These are phyloP conservation scores for Aspergillus aculeatus DNA, from an alignment of 2,329 filamentous ascomycete genomes.

Conservation along the genomic window DNA sequence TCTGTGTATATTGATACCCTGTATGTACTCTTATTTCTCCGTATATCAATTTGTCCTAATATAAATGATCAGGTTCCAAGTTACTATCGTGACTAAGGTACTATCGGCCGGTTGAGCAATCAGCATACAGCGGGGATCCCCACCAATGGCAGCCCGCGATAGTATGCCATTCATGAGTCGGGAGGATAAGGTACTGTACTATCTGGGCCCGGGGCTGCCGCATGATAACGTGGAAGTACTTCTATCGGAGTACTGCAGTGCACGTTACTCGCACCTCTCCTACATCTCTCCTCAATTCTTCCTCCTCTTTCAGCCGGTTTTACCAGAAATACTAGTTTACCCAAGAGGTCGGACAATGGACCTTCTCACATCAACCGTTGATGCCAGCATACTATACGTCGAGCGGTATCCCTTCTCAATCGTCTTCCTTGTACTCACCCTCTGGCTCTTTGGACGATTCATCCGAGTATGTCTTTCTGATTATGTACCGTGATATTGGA, in stretches of 20 bases:
- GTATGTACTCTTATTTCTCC: conserved; percentile 1
- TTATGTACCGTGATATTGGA: neutral
- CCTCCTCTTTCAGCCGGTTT: neutral
- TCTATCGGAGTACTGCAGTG: neutral
- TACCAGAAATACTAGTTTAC: neutral
- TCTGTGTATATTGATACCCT: conserved; percentile 18
- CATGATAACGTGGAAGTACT: conserved; percentile 5
- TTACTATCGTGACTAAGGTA: too few relatives aligned
- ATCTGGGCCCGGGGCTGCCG: neutral
- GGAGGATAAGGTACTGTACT: neutral
- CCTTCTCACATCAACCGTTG: neutral
- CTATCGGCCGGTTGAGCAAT: conserved; percentile 16
- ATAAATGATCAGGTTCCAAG: neutral
- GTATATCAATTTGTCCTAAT: neutral
- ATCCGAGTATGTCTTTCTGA: neutral
- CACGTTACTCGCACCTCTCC: neutral
- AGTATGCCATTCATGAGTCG: conserved; percentile 2
- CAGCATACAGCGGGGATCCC: conserved; percentile 13
- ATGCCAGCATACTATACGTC: neutral
- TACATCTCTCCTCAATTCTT: neutral
- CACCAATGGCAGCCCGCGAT: conserved; percentile 18
- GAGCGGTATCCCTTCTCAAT: conserved; percentile 2
- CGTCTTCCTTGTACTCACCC: neutral
- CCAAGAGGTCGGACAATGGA: neutral
- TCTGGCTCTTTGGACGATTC: neutral